Evolutionary conservation across 164 flowering plant genomes (phyloP), one percentile per base, ranked within the genome.

Genomic region (Brasenia schreberi): DNA sequence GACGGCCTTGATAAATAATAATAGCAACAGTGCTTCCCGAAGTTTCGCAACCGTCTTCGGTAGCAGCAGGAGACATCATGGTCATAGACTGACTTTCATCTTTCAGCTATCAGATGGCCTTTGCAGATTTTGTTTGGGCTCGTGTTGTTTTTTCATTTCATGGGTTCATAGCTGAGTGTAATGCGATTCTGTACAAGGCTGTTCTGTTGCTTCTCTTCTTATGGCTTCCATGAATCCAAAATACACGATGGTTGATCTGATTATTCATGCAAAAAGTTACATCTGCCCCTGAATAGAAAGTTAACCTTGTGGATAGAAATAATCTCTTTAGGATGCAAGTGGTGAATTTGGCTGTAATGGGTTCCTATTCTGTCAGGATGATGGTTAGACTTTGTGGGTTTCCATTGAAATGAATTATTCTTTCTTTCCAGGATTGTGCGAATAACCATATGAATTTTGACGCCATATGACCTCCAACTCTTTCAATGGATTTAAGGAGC

Each of bases 1-100:
- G 39, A 69, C 65, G 72, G 64, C 76, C 70, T 61, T 67, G 68
- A 5, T 71, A 72, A 76, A 59, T 56, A 56, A 27, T 33, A 33
- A 33, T 33, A 33, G 39, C 39, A 33, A 33, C 27, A 2, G 9
- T 16, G 14, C 7, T 23, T 68, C 27, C 66, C 39, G 63, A 61
- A 49, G 27, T 23, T 43, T 53, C 56, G 61, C 5, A 64, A 71
- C 71, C 65, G 39, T 33, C 39, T 73, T 14, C 66, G 33, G 68
- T 33, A 64, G 72, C 72, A 6, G 68, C 70, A 33, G 39, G 43
- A 65, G 68, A 59, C 67, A 59, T 76, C 74, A 65, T 45, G 18
- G 44, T 56, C 72, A 66, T 71, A 23, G 27, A 67, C 71, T 61
- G 39, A 0, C 4, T 33, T 33, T 33, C 2, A 3, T 33, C 39